Conservation (phyloP, 306 rosid genomes). For the Lathyrus sativus region DNA sequence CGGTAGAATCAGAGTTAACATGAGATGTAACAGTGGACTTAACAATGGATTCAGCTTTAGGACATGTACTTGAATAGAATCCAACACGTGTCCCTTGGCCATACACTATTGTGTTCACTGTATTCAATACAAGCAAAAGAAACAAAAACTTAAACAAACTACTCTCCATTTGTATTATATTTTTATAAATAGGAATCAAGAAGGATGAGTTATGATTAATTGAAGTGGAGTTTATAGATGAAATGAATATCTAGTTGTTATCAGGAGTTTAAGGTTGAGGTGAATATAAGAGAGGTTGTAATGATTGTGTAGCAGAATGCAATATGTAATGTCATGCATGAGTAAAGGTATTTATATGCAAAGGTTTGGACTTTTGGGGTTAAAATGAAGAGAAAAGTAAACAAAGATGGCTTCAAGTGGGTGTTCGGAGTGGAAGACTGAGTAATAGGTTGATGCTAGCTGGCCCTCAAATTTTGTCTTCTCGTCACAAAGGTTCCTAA, state of each 20-base stretch:
- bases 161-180: not conserved
- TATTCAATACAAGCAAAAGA: slow-evolving; percentile 22
- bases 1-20: slow-evolving; percentile 29
- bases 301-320: not conserved
- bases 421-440: no score
- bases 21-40: slow-evolving; percentile 44
- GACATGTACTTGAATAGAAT: slow-evolving; percentile 41
- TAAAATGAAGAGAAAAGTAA: not conserved
- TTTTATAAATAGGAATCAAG: no score
- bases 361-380: not conserved
- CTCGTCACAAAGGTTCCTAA: no score
- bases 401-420: slow-evolving; percentile 1
- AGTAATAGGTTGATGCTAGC: no score
- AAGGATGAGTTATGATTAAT: no score
- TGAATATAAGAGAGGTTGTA: not conserved
- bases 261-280: not conserved
- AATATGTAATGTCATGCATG: not conserved
- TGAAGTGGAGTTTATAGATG: no score
- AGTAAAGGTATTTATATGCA: not conserved
- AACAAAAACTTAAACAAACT: not conserved
- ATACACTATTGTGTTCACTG: slow-evolving; percentile 7
- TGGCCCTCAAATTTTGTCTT: no score
- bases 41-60: slow-evolving; percentile 53
- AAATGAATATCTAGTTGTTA: no score
- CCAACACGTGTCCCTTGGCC: slow-evolving; percentile 44